phyloP scores from a whole-genome alignment of 1,284 basidiomycete genomes.

The Irpex sp. region DNA sequence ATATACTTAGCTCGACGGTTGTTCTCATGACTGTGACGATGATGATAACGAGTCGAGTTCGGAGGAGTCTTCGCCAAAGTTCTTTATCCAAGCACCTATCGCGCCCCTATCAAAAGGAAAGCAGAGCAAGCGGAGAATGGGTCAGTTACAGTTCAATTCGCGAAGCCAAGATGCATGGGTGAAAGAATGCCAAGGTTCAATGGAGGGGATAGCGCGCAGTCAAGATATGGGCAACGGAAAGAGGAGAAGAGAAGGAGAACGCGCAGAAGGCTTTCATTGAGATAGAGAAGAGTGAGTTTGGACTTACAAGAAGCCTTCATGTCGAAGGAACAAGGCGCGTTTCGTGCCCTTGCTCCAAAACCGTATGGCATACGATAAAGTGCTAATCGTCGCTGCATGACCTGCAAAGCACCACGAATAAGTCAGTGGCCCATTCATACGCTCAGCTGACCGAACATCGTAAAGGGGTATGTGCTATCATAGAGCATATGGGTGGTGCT shows the following conservation, averaged over 20 bases:
- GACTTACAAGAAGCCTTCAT: conserved; percentile 96
- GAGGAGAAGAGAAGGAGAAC: background rate
- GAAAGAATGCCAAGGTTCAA: no score
- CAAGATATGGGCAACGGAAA: conserved; percentile 1
- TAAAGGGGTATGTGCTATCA: no score
- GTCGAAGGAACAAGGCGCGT: conserved; percentile 92
- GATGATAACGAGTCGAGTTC: no score
- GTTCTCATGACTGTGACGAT: no score
- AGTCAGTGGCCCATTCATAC: background rate
- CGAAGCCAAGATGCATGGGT: no score
- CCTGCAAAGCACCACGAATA: conserved; percentile 42
- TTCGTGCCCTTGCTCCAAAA: conserved; percentile 99
- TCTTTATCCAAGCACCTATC: conserved; percentile 96
- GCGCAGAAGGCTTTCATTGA: no score
- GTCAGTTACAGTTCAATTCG: no score
- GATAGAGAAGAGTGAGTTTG: no score
- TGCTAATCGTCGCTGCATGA: conserved; percentile 96
- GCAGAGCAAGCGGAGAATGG: no score
- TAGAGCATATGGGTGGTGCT: no score
- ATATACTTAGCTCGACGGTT: no score
- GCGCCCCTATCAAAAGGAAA: conserved; percentile 56
- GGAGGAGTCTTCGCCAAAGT: conserved; percentile 47
- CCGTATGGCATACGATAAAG: conserved; percentile 97
- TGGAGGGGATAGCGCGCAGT: background rate
- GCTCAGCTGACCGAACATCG: background rate